Percentiles rank a stretch among this genome's conserved stretches.
phyloP scores from a whole-genome alignment of 2,329 filamentous ascomycete genomes.

The Parafenestella ontariensis region DNA sequence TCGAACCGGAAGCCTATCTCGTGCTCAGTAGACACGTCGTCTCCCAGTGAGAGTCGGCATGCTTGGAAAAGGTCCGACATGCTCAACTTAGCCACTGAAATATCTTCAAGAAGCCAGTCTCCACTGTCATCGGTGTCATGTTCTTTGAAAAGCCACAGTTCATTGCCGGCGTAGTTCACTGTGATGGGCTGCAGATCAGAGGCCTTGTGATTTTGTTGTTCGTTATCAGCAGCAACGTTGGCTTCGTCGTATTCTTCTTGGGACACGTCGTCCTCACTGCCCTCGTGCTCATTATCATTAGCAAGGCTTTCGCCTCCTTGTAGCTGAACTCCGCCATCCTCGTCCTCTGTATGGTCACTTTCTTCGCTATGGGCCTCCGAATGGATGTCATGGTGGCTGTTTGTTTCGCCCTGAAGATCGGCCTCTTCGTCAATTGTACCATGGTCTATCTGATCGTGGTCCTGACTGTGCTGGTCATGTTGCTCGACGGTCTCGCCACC shows the following conservation, averaged over 20 bases:
- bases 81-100: constrained; percentile 28
- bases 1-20: constrained; percentile 54
- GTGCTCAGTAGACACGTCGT: constrained; percentile 62
- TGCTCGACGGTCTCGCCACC: background rate
- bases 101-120: constrained; percentile 40
- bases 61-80: constrained; percentile 64
- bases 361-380: constrained; percentile 2
- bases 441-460: background rate
- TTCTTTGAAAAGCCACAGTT: constrained; percentile 42
- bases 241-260: constrained; percentile 22
- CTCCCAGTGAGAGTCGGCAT: constrained; percentile 62
- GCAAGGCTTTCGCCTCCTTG: constrained; percentile 12
- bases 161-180: constrained; percentile 38
- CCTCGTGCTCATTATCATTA: constrained; percentile 7
- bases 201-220: constrained; percentile 14
- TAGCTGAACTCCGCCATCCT: constrained; percentile 21
- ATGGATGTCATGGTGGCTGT: background rate
- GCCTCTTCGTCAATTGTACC: background rate
- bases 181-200: constrained; percentile 30
- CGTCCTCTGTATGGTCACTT: constrained; percentile 12
- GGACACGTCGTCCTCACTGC: constrained; percentile 2
- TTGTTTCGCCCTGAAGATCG: background rate
- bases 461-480: background rate
- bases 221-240: constrained; percentile 5
- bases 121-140: constrained; percentile 38